Base-by-base conservation (phyloP, 2,329 filamentous ascomycete species). In the Colletotrichum spinosum region DNA sequence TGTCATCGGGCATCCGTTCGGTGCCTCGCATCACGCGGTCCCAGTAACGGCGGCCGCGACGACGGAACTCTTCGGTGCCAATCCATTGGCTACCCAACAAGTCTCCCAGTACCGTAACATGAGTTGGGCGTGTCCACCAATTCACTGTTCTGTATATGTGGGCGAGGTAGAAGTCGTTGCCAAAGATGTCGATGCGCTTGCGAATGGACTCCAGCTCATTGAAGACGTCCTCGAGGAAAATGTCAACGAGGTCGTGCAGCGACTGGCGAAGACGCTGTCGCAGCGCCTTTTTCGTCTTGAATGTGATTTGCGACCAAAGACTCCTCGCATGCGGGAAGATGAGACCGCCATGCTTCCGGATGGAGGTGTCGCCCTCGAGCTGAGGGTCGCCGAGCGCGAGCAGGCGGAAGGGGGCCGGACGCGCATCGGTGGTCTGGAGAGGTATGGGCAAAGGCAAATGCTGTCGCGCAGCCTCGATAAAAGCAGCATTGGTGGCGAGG, bases 21-120 rank as follows among this genome's bases (percentile, higher is more conserved):
- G 86, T 87, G 6, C 89, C 88, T n/a, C 78, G 82, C 76, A 97
- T 94, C 2, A 96, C 90, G 6, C 90, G 84, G 64, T 88, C 83
- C 95, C 95, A 97, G 79, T 90, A 97, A 44, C 95, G 83, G 70
- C 80, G 78, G 13, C 89, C 90, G 44, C 96, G 87, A 67, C 83
- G 82, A 67, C 88, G 85, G 74, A 99, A 99, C 78, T 99, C 96
- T 37, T 85, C 86, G 74, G 97, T 90, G 55, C 86, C 86, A 67
- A 99, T 92, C 96, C 96, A 99, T 77, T 99, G 96, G 72, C 94
- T 97, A 9, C 96, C 96, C 9, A 99, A 81, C 64, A 99, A 81
- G 75, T 99, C 96, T 3, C 96, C 96, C 4, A 99, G 83, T 0
- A 98, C 94, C 0, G 92, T 89, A 17, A 96, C 88, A 76, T 99